These are phyloP conservation scores for Alternaria sp. DNA, from an alignment of 2,329 filamentous ascomycete species.

Conservation along the genomic window DNA sequence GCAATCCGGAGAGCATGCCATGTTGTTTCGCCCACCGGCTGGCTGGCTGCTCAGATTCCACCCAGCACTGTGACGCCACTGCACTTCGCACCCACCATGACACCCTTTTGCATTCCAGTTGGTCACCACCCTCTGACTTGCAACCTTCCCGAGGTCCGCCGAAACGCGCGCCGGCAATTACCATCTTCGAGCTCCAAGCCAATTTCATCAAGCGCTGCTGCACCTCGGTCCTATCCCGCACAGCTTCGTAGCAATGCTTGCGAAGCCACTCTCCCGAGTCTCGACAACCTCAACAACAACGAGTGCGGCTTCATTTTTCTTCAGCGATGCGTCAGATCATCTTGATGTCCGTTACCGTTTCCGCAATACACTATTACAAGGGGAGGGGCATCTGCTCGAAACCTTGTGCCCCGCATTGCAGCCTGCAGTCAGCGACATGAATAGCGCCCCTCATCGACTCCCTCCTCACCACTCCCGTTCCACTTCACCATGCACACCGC, in stretches of 20 bases:
- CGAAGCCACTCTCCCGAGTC: not conserved
- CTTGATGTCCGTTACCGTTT: not conserved
- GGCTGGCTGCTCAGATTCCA: not conserved
- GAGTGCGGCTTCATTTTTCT: not conserved
- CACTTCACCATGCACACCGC: slow-evolving; percentile 32
- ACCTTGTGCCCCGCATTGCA: slow-evolving; percentile 26
- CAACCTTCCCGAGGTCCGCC: slow-evolving; percentile 8
- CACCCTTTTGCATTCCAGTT: slow-evolving; percentile 1
- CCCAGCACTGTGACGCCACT: slow-evolving; percentile 20
- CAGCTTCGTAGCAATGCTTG: slow-evolving; percentile 6
- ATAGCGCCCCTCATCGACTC: slow-evolving; percentile 16
- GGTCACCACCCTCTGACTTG: slow-evolving; percentile 1
- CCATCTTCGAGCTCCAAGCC: slow-evolving; percentile 9
- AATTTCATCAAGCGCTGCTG: slow-evolving; percentile 8
- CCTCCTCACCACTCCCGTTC: slow-evolving; percentile 15
- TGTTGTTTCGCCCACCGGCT: not conserved
- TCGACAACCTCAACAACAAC: not conserved
- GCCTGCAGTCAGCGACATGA: slow-evolving; percentile 9
- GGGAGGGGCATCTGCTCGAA: slow-evolving; percentile 20
- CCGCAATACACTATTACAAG: slow-evolving; percentile 2
- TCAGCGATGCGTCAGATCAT: not conserved
- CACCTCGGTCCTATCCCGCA: slow-evolving; percentile 6
- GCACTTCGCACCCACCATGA: slow-evolving; percentile 4
- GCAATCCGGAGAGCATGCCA: not conserved
- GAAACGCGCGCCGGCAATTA: slow-evolving; percentile 6